phyloP scores from a whole-genome alignment of 257 asterid species.

The Ehretia macrophylla region DNA sequence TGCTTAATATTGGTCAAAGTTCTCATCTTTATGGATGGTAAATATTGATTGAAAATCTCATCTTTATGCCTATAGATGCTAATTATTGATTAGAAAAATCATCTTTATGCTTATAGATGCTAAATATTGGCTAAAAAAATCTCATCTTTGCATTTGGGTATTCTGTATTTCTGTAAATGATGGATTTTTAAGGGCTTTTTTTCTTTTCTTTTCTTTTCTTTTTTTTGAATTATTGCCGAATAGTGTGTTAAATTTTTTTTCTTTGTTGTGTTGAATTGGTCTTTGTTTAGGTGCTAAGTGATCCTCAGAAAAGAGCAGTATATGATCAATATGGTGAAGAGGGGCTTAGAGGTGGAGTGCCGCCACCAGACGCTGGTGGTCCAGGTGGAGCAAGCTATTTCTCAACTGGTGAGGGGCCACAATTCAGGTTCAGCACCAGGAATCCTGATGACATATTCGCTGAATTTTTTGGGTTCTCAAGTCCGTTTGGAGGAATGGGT shows the following conservation, averaged over 20 bases:
- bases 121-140: not conserved
- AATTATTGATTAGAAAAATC: not conserved
- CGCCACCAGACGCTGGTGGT: slow-evolving; percentile 37
- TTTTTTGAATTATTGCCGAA: not conserved
- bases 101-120: not conserved
- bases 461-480: slow-evolving; percentile 34
- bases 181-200: no score
- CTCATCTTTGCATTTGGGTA: not conserved
- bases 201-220: no score
- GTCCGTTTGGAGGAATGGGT: slow-evolving; percentile 34
- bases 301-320: slow-evolving; percentile 39
- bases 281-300: slow-evolving; percentile 38
- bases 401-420: slow-evolving; percentile 37
- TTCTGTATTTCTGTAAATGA: not conserved
- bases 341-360: slow-evolving; percentile 39
- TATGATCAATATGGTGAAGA: slow-evolving; percentile 51
- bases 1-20: no score
- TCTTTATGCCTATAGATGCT: not conserved
- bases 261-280: not conserved
- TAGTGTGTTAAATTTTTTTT: not conserved
- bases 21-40: not conserved
- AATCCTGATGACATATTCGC: slow-evolving; percentile 45
- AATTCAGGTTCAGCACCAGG: slow-evolving; percentile 39
- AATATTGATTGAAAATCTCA: not conserved
- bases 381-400: slow-evolving; percentile 27